Evolutionary conservation across 495 filamentous ascomycete species (phyloP).

Genomic region (Xylaria longipes): DNA sequence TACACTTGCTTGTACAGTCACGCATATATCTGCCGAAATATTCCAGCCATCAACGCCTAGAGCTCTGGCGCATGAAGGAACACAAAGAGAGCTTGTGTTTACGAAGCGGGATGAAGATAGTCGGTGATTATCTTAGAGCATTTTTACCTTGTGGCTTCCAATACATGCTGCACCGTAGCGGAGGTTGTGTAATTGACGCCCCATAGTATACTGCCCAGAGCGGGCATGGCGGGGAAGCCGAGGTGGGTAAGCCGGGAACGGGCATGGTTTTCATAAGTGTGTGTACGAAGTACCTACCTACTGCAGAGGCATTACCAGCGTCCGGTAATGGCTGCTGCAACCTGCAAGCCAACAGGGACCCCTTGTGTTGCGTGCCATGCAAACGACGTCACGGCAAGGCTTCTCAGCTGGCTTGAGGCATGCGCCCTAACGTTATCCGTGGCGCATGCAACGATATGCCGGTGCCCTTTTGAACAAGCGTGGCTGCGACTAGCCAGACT

Average conservation of each 20-base stretch:
- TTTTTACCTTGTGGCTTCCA: not conserved
- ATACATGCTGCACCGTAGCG: not conserved
- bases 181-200: not conserved
- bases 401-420: slow-evolving; percentile 24
- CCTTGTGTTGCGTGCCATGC: not conserved
- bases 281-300: no score
- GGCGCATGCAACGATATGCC: not conserved
- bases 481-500: not conserved
- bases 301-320: not conserved
- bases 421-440: slow-evolving; percentile 7
- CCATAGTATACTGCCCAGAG: not conserved
- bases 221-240: slow-evolving; percentile 3
- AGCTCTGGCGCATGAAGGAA: not conserved
- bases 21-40: not conserved
- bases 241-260: slow-evolving; percentile 9
- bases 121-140: not conserved
- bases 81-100: not conserved
- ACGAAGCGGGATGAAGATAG: not conserved
- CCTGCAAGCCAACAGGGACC: slow-evolving; percentile 9
- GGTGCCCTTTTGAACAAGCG: not conserved
- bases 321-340: not conserved
- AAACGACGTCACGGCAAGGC: slow-evolving; percentile 24
- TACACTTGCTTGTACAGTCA: not conserved
- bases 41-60: not conserved
- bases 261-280: not conserved